Base-by-base conservation (phyloP, 2,329 filamentous ascomycete genomes). In the Ophidiomyces ophidiicola region DNA sequence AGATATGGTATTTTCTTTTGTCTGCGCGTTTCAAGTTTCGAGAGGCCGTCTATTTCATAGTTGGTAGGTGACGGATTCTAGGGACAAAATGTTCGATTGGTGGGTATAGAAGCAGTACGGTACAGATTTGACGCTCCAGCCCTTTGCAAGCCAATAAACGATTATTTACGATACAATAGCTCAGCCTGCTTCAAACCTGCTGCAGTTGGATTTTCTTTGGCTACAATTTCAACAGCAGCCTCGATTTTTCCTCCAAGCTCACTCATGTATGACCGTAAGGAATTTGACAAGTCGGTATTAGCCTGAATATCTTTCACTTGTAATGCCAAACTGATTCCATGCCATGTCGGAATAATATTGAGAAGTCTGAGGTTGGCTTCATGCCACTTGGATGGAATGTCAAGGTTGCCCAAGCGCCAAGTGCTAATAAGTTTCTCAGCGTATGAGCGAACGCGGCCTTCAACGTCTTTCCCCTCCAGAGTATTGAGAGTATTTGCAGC, bases 171-270 rank as follows among this genome's bases (percentile, higher is more conserved):
- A 25, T 41, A 47, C 32, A 43, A 31, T 24, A 14, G 26, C 24
- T 41, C 29, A 8, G 26, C 20, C 25, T 34, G 17, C 11, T 35
- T 15, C 21, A 45, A 21, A 15, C 37, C 34, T 5, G 24, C 33
- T 17, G 25, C 14, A 7, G n/a, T 30, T 2, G 28, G 19, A 17
- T 39, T 24, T 10, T 39, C 23, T 15, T 33, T 28, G 5, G 24
- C 40, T 5, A 41, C 45, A 8, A 36, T 29, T 12, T 46, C 37
- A 8, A 42, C 36, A 6, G 46, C 26, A 37, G 68, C 66, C 29
- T 69, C 67, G 32, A 77, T 64, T 31, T 75, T 68, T 51, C 64
- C 69, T 24, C 67, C 69, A 14, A 83, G 63, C 45, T 72, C 48
- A 12, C 48, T 44, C 20, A 54, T 42, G 5, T 50, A 45, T 5